Percentiles rank a stretch among this genome's conserved stretches.
phyloP scores from a whole-genome alignment of 2,329 filamentous ascomycete species.

The Talaromyces funiculosus region DNA sequence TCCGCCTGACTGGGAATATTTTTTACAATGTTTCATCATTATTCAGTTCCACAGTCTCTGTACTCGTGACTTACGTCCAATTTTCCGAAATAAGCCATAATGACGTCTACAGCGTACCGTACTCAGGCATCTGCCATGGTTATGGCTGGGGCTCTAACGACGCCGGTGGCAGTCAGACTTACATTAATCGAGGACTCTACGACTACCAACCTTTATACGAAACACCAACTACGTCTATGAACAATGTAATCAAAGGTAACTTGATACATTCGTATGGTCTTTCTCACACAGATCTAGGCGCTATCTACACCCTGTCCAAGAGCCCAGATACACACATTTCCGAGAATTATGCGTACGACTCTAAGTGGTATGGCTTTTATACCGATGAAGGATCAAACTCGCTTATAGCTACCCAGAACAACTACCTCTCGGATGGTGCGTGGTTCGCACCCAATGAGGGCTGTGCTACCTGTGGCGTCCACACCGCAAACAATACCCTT shows the following conservation, averaged over 20 bases:
- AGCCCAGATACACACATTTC: not conserved
- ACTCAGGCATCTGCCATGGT: not conserved
- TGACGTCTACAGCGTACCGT: not conserved
- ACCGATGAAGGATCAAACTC: not conserved
- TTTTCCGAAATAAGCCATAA: not conserved
- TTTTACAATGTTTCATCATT: not conserved
- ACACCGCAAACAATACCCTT: not conserved
- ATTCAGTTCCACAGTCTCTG: not conserved
- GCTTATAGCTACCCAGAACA: not conserved
- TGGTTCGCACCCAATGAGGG: not conserved
- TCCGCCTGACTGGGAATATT: not conserved
- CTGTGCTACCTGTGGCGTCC: not conserved
- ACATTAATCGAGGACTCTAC: not conserved
- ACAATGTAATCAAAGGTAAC: not conserved
- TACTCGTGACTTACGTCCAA: not conserved
- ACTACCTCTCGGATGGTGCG: not conserved
- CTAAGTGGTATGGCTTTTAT: not conserved
- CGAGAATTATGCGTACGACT: not conserved
- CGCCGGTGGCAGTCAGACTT: constrained; percentile 1
- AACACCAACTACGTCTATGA: not conserved
- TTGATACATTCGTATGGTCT: not conserved
- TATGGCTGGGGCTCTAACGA: not conserved
- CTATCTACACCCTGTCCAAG: not conserved
- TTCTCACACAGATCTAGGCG: not conserved
- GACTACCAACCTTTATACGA: not conserved